Evolutionary conservation across 352 stramenopile genomes (phyloP), one percentile per base, ranked within the genome.

Genomic region (Globisporangium orthogonon): DNA sequence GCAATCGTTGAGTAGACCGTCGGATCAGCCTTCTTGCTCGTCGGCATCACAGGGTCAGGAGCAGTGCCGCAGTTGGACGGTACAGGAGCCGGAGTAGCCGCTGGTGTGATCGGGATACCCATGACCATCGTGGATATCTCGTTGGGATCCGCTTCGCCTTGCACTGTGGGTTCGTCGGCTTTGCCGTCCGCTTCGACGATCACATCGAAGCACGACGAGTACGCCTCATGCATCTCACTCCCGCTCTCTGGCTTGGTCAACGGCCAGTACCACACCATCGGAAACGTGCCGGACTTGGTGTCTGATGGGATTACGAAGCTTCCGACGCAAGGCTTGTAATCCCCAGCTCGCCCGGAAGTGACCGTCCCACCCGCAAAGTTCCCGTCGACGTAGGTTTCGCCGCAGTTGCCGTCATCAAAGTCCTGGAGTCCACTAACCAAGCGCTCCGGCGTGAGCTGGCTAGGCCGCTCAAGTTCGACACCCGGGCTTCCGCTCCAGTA

Each of bases 251-350:
- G 76, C 70, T 33, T 74, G 68, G 33, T 70, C 72, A 9, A 66
- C 73, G 31, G 58, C 78, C 78, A 88, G 58, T 80, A 86, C 78
- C 78, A 88, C 9, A 88, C 78, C 61, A 86, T 77, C 35, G 79
- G 78, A 63, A 85, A 88, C 41, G 78, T 66, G 14, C 78, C 78
- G 1, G 75, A 60, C 9, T 68, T 18, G 0, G 73, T 83, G 29
- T 72, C 72, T 7, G 47, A 52, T 0, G 78, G 75, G 43, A 86
- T 66, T 33, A 61, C 65, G 49, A 88, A 88, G 23, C 65, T 64
- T 6, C 78, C 72, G 31, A 88, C 67, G 40, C 78, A 88, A 2
- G 78, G 78, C 57, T 83, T 82, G 37, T 74, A 75, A 39, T 88
- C 78, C 9, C 78, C 78, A 3, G 73, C 78, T 30, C 78, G 75